A percentile compares a stretch with the other conserved stretches of the same genome.
Conservation (phyloP, 1,284 basidiomycete species). For the Cryptococcus floricola region DNA sequence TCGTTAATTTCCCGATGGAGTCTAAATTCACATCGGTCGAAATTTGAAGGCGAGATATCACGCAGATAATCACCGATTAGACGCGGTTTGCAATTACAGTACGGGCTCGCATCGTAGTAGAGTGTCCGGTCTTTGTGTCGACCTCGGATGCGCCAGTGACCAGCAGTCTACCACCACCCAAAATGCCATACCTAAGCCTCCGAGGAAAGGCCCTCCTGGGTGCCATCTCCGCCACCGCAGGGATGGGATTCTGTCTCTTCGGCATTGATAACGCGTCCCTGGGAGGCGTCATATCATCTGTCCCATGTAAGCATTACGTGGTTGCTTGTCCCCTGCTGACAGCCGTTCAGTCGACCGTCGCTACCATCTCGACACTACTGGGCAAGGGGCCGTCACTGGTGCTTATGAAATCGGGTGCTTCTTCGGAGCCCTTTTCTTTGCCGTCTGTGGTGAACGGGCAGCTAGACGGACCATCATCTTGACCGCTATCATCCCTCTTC, state of each 20-base stretch:
- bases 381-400: slow-evolving; percentile 19
- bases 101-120: too few relatives aligned
- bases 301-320: slow-evolving; percentile 52
- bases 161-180: not conserved
- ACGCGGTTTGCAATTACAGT: too few relatives aligned
- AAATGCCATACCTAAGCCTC: slow-evolving; percentile 17
- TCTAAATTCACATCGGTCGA: too few relatives aligned
- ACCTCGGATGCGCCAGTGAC: too few relatives aligned
- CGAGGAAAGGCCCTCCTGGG: slow-evolving; percentile 14
- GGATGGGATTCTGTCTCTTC: slow-evolving; percentile 17
- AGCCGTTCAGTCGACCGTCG: not conserved
- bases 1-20: too few relatives aligned
- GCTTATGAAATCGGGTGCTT: slow-evolving; percentile 19
- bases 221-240: slow-evolving; percentile 17
- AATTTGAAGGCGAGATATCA: too few relatives aligned
- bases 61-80: too few relatives aligned
- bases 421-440: slow-evolving; percentile 13
- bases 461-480: slow-evolving; percentile 11
- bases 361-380: slow-evolving; percentile 8
- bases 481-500: slow-evolving; percentile 7
- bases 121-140: too few relatives aligned
- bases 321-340: not conserved
- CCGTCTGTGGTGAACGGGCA: slow-evolving; percentile 13
- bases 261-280: slow-evolving; percentile 20
- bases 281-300: slow-evolving; percentile 20